Evolutionary conservation across 768 basidiomycete species (phyloP), one percentile per base, ranked within the genome.

Genomic region (Rhodotorula sphaerocarpa): DNA sequence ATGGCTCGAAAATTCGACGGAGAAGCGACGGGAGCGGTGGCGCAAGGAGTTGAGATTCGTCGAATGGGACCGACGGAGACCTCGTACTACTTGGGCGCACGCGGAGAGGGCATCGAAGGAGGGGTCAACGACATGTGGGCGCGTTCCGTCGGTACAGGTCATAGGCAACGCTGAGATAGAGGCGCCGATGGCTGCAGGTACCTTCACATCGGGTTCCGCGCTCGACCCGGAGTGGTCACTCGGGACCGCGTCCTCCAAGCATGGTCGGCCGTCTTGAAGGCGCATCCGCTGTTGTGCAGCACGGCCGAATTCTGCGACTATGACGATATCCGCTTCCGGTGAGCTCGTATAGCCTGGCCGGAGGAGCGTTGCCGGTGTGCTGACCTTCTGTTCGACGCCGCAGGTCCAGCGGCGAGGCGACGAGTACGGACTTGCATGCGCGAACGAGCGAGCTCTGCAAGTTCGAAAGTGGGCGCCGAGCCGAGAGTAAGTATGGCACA

Each of bases 101-200:
- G 88, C n/a, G 84, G 83, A 48, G 82, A 78, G 56, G 86, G 86
- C 7, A 16, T 34, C 20, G 57, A 59, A 34, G 50, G 56, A 21
- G 75, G 75, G 27, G 88, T 90, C 39, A 91, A 91, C 70, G 88
- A 91, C 73, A 90, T 91, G 88, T 88, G 70, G 63, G 82, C 73
- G 5, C 21, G 5, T 30, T 30, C 9, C 23, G 27, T 28, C 27
- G 31, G 42, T 20, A 14, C 28, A 21, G 16, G 9, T 20, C 9
- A 10, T 16, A 31, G 14, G 12, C 27, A 34, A 47, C 30, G 39
- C 31, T 52, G 46, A 25, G 1, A 5, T 7, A 34, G 16, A 10
- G 10, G n/a, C 7, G 9, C 16, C 10, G 3, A 39, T 7, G 30
- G 6, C 5, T 56, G 5, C 59, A 90, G 87, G 88, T 89, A 89